Evolutionary conservation across 2,329 filamentous ascomycete species (phyloP), one percentile per base, ranked within the genome.

Genomic region (Paraphoma chrysanthemicola): DNA sequence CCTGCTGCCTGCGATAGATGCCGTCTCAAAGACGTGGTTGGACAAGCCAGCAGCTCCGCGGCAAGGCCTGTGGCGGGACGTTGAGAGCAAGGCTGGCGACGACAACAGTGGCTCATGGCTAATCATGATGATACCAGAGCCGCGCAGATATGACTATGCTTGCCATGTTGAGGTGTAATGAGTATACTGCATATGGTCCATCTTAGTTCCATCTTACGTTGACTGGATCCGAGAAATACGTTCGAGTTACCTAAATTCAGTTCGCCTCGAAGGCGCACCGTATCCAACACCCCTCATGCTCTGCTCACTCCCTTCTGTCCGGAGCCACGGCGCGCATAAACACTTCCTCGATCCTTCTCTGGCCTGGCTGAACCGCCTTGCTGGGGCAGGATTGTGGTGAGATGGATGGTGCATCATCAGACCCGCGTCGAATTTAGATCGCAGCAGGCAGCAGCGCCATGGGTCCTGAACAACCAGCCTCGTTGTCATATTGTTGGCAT

Each of bases 1-100:
- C 39, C 36, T 58, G 57, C 41, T 62, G 56, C 59, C 59, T 60
- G 47, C 38, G n/a, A 39, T 9, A 48, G 16, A 33, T 4, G 33
- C 33, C 10, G 28, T 45, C 11, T 18, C 42, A 28, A 38, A 41
- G 18, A 29, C 23, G 11, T 38, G 36, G 52, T 56, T 49, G 54
- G 52, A 49, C 49, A 42, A 38, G 52, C 54, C 55, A 56, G 54
- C 31, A 38, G 31, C 30, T 36, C 8, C 23, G 28, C 39, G 14
- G 44, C 48, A 46, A 59, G 42, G 36, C 57, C 57, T 55, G 52
- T 51, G 49, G 55, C 47, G 44, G 31, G 45, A 18, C 31, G 18
- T 12, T 33, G 12, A 46, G 23, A 17, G 12, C 10, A 36, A 29
- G 54, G 54, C 45, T 49, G 45, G 12, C 51, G 18, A 45, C 31